A percentile compares a stretch with the other conserved stretches of the same genome.
phyloP scores from a whole-genome alignment of 768 basidiomycete genomes.

The Calocera cornea region DNA sequence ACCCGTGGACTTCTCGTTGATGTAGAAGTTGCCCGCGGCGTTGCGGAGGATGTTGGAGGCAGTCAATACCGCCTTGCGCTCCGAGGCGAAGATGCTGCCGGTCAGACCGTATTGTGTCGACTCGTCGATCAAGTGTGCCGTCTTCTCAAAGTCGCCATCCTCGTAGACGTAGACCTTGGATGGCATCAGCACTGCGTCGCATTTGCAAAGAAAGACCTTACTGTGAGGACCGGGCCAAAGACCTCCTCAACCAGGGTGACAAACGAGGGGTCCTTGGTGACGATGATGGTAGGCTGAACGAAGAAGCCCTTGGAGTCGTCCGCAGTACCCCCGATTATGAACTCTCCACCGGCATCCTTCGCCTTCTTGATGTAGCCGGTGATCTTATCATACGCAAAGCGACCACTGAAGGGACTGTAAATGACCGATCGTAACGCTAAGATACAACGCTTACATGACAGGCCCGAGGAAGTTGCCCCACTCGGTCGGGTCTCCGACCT shows the following conservation, averaged over 20 bases:
- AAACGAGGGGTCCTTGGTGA: constrained; percentile 78
- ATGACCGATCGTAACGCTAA: background rate
- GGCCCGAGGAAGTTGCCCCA: constrained; percentile 88
- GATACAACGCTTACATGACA: constrained; percentile 54
- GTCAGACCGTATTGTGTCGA: constrained; percentile 85
- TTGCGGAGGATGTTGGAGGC: constrained; percentile 77
- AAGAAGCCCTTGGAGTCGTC: constrained; percentile 90
- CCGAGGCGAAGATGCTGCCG: constrained; percentile 79
- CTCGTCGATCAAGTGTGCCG: constrained; percentile 70
- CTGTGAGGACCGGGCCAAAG: constrained; percentile 91
- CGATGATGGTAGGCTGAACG: constrained; percentile 85
- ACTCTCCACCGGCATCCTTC: constrained; percentile 75
- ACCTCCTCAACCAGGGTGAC: constrained; percentile 90
- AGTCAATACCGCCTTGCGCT: constrained; percentile 63
- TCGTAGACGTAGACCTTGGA: constrained; percentile 72
- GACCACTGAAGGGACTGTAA: constrained; percentile 37
- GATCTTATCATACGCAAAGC: constrained; percentile 81
- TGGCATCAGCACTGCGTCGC: background rate
- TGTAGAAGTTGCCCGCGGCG: constrained; percentile 92
- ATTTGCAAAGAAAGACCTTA: constrained; percentile 22
- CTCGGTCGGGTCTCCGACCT: constrained; percentile 61
- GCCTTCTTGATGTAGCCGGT: constrained; percentile 71
- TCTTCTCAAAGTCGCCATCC: constrained; percentile 75
- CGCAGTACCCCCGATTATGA: constrained; percentile 70
- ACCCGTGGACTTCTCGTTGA: constrained; percentile 96